Evolutionary conservation across 176 grass and related monocot species (phyloP).

Genomic region (Neostapfia colusana): DNA sequence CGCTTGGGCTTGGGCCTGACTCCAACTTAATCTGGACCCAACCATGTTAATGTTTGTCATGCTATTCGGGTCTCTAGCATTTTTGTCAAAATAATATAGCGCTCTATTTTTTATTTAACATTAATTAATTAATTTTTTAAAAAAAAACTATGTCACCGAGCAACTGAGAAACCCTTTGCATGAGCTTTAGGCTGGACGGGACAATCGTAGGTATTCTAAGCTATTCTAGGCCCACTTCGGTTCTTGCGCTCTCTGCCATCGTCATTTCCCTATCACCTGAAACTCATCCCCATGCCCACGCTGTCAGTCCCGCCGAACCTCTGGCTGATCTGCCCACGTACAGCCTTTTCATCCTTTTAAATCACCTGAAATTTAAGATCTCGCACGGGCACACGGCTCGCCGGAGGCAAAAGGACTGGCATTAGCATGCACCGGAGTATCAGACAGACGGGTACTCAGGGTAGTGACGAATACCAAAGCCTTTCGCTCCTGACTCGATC

Average conservation of each 20-base stretch:
- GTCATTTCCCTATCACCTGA: conserved; percentile 23
- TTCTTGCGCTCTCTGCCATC: not conserved
- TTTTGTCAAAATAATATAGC: no score
- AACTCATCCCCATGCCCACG: not conserved
- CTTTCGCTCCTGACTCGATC: not conserved
- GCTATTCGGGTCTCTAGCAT: no score
- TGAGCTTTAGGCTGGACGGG: no score
- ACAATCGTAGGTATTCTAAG: no score
- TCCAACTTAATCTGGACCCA: no score
- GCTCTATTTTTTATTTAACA: no score
- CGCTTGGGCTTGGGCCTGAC: no score
- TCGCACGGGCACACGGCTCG: not conserved
- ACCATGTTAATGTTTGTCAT: no score
- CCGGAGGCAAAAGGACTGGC: conserved; percentile 4
- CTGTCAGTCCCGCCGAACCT: not conserved
- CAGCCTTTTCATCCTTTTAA: not conserved
- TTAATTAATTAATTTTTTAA: no score
- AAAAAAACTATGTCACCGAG: no score
- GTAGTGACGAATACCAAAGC: conserved; percentile 34
- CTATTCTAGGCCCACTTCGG: conserved; percentile 8
- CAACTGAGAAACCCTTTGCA: no score
- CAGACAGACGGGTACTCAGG: not conserved
- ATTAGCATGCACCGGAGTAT: not conserved
- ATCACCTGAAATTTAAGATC: conserved; percentile 26
- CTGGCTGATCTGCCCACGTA: not conserved